A percentile compares a stretch with the other conserved stretches of the same genome.
These are phyloP conservation scores for Fusarium robinianum DNA, from an alignment of 2,329 filamentous ascomycete species.

Conservation along the genomic window DNA sequence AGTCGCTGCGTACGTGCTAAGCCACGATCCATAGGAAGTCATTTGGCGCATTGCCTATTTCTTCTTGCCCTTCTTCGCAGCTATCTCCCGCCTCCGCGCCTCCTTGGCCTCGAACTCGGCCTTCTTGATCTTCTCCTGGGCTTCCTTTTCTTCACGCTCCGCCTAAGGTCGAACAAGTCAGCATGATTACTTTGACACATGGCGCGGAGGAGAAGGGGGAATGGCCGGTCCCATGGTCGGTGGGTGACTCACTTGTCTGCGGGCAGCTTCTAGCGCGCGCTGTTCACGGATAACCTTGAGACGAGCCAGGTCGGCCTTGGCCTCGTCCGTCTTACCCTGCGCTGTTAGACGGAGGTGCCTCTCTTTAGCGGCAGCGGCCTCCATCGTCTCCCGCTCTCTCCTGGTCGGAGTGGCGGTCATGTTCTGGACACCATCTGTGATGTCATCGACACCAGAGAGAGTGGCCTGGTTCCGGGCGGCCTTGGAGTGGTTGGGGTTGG, in stretches of 20 bases:
- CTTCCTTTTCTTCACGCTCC: constrained; percentile 62
- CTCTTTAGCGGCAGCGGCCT: constrained; percentile 88
- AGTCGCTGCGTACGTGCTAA: too few species aligned
- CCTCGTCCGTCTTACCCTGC: constrained; percentile 95
- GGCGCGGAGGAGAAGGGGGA: too few species aligned
- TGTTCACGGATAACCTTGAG: constrained; percentile 82
- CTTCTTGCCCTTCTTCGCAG: constrained; percentile 57
- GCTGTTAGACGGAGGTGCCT: constrained; percentile 90
- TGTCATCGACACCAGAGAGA: constrained; percentile 50
- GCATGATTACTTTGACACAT: constrained; percentile 7
- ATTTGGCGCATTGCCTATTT: too few species aligned
- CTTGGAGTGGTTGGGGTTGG: constrained; percentile 91
- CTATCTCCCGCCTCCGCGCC: constrained; percentile 57
- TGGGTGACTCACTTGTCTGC: constrained; percentile 68
- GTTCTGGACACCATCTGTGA: constrained; percentile 61
- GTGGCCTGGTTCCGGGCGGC: constrained; percentile 64
- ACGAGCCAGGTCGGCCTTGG: constrained; percentile 84
- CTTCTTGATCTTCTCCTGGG: constrained; percentile 52
- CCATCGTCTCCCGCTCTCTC: constrained; percentile 72
- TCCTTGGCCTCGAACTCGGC: constrained; percentile 59
- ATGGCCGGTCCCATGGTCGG: not conserved
- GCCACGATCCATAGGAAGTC: too few species aligned
- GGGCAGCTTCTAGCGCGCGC: constrained; percentile 78
- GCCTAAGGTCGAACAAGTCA: constrained; percentile 48
- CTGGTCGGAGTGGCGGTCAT: constrained; percentile 52